Percentiles rank a stretch among this genome's conserved stretches.
Evolutionary conservation across 164 flowering plant species (phyloP).

Genomic region (Vitis amurensis): DNA sequence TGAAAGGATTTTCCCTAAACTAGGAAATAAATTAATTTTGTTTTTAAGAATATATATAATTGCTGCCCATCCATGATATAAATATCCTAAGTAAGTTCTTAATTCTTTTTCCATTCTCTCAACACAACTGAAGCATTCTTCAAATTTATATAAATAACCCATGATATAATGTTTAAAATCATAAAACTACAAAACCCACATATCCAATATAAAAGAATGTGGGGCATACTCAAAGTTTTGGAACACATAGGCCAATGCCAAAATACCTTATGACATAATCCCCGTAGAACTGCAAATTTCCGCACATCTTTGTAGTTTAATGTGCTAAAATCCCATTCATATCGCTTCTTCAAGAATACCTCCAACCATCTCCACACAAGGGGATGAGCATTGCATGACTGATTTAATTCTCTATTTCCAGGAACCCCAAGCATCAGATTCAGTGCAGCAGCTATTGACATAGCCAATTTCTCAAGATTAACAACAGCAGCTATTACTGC

Average conservation of each 20-base stretch:
- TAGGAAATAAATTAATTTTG: too few relatives aligned
- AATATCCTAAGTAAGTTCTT: too few relatives aligned
- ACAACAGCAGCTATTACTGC: slow-evolving; percentile 81
- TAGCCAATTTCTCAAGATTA: slow-evolving; percentile 58
- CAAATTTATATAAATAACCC: neutral
- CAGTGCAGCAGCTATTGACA: slow-evolving; percentile 74
- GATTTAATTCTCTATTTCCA: slow-evolving; percentile 40
- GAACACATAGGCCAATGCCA: neutral
- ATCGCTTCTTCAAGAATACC: slow-evolving; percentile 77
- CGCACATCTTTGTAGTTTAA: slow-evolving; percentile 68
- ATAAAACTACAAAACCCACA: neutral
- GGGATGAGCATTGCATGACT: slow-evolving; percentile 44
- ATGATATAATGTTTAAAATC: neutral
- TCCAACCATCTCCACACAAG: slow-evolving; percentile 90
- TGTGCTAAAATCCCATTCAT: slow-evolving; percentile 78
- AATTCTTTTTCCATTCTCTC: too few relatives aligned
- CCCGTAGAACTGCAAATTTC: slow-evolving; percentile 86
- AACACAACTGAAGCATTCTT: too few relatives aligned
- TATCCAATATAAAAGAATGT: neutral
- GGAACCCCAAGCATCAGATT: slow-evolving; percentile 90
- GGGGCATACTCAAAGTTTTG: neutral
- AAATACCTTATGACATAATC: slow-evolving; percentile 90
- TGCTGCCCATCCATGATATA: too few relatives aligned
- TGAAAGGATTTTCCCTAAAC: too few relatives aligned
- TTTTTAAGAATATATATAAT: too few relatives aligned